Base-by-base conservation (phyloP, 1,139 yeast genomes). In the Suhomyces ambrosiae region DNA sequence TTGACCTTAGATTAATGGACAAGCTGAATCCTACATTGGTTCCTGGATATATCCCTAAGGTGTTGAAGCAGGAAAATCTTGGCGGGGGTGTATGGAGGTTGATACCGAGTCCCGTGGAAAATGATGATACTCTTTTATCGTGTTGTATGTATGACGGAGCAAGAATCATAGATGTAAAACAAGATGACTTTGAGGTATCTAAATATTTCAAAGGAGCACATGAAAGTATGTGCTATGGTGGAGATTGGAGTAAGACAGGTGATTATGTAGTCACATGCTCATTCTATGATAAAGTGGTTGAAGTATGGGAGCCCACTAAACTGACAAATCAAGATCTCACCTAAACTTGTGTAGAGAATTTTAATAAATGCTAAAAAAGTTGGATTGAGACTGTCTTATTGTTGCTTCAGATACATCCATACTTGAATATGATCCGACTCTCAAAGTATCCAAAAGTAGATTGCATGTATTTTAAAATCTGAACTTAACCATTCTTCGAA, bases 121-220 rank as follows among this genome's bases (percentile, higher is more conserved):
- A 55, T 9, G 76, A 72, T 37, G 56, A 73, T 35, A 56, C 77
- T 41, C 66, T 90, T 1, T 64, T 90, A 37, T 80, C 82, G 0
- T 90, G 97, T 54, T 88, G 97, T 55, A 92, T 92, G 97, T 90
- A 92, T 53, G 92, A 88, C 50, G 98, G 98, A 10, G 96, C 96
- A 1, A 70, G 90, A 40, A 66, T 89, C 2, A 61, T 86, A 1
- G 57, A 58, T 22, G 60, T 67, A 5, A 38, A 32, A 7, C 54
- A 54, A 4, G 62, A 61, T 15, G 54, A 57, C n/a, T 71, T 76
- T 9, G 61, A 65, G 8, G 77, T 83, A 0, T 53, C 58, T 3
- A 60, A 68, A 16, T 75, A 72, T 44, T 77, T 82, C 55, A 83
- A 82, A 46, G 76, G 75, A 19, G 86, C 84, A 16, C 97, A 92